These are phyloP conservation scores for Vaccinium myrtillus DNA, from an alignment of 148 eudicot genomes.

Conservation along the genomic window DNA sequence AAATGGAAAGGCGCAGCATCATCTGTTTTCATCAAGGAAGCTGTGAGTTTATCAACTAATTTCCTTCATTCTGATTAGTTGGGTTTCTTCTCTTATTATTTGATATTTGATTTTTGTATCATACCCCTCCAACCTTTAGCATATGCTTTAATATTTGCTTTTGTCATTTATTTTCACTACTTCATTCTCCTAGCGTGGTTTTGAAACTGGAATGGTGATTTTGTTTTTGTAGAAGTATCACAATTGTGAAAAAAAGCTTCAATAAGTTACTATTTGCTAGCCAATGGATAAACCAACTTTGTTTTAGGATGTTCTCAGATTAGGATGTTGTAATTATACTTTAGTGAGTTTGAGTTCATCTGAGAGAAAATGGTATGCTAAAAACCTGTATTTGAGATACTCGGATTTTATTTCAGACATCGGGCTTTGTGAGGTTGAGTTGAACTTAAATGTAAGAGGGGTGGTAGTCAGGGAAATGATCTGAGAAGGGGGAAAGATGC, in stretches of 20 bases:
- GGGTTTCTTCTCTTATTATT: neutral
- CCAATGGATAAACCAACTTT: neutral
- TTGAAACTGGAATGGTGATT: neutral
- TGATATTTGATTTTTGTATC: neutral
- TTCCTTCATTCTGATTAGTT: neutral
- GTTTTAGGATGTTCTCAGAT: neutral
- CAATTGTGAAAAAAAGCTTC: neutral
- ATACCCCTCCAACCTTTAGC: neutral
- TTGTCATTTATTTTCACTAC: neutral
- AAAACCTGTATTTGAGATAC: neutral
- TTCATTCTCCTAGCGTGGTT: neutral
- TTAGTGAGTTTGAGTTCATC: neutral
- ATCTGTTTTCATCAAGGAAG: slow-evolving; percentile 89
- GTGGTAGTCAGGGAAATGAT: neutral
- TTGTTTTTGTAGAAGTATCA: neutral
- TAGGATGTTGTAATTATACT: too few relatives aligned
- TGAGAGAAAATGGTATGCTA: neutral
- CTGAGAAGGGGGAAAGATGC: neutral
- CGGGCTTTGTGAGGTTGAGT: neutral
- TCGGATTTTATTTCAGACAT: neutral
- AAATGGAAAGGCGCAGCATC: slow-evolving; percentile 97
- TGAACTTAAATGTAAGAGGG: neutral
- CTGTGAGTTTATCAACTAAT: slow-evolving; percentile 53
- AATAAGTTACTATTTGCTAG: neutral
- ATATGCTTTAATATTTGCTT: neutral